Percentiles rank a stretch among this genome's conserved stretches.
Evolutionary conservation across 805 yeast species (phyloP).

Genomic region (Yamadazyma scolyti): DNA sequence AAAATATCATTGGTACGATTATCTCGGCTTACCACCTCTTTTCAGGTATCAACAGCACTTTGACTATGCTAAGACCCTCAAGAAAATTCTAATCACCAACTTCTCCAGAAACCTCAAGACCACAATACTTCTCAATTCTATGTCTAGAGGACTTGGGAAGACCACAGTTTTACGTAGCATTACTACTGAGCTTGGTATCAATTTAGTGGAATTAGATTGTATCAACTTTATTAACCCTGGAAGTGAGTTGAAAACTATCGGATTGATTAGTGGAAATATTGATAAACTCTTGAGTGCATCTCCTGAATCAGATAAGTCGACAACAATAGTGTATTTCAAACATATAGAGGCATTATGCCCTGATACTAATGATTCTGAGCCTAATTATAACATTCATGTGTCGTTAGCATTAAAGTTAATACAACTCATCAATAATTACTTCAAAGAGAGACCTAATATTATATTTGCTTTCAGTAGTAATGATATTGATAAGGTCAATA

Average conservation of each 20-base stretch:
- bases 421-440: conserved; percentile 54
- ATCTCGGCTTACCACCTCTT: conserved; percentile 39
- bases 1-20: conserved; percentile 43
- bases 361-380: conserved; percentile 58
- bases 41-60: conserved; percentile 33
- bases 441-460: conserved; percentile 38
- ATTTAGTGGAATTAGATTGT: conserved; percentile 67
- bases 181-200: conserved; percentile 59
- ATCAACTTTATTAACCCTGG: conserved; percentile 63
- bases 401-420: conserved; percentile 52
- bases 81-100: conserved; percentile 54
- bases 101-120: conserved; percentile 48
- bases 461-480: conserved; percentile 63
- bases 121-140: conserved; percentile 62
- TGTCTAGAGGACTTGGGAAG: conserved; percentile 78
- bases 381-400: conserved; percentile 34
- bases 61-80: conserved; percentile 47
- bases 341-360: conserved; percentile 78
- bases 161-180: conserved; percentile 55
- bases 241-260: conserved; percentile 75
- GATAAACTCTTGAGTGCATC: conserved; percentile 55
- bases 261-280: conserved; percentile 68
- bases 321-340: conserved; percentile 52
- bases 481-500: conserved; percentile 67
- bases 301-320: conserved; percentile 14